Percentiles rank a stretch among this genome's conserved stretches.
phyloP scores from a whole-genome alignment of 129 eudicot species.

The Solidago caesia region DNA sequence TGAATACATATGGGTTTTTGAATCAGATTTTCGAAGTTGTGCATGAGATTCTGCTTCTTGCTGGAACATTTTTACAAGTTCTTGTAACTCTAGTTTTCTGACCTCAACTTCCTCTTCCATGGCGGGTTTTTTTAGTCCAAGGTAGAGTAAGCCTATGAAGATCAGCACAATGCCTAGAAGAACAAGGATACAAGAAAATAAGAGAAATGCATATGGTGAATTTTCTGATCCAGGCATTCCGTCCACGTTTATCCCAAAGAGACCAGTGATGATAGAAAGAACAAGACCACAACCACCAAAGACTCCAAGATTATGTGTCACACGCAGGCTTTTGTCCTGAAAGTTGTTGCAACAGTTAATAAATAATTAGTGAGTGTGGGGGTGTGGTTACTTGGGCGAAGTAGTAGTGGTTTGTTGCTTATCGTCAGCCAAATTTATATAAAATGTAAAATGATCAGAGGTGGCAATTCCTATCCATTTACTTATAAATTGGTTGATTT shows the following conservation, averaged over 20 bases:
- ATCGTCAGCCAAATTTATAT: neutral
- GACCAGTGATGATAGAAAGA: slow-evolving; percentile 54
- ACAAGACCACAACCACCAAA: slow-evolving; percentile 95
- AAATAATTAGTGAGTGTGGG: neutral
- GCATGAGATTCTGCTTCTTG: slow-evolving; percentile 69
- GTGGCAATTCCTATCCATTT: too few relatives aligned
- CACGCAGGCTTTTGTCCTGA: slow-evolving; percentile 79
- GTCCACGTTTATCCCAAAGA: slow-evolving; percentile 71
- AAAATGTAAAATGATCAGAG: neutral
- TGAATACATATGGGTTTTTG: slow-evolving; percentile 14
- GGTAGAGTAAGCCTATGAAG: slow-evolving; percentile 53
- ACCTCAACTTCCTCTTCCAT: slow-evolving; percentile 54
- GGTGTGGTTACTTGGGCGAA: neutral
- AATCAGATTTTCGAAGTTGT: slow-evolving; percentile 50
- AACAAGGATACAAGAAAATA: slow-evolving; percentile 45
- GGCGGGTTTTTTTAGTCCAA: slow-evolving; percentile 55
- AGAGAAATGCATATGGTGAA: slow-evolving; percentile 55
- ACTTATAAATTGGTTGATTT: too few relatives aligned
- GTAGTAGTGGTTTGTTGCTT: neutral
- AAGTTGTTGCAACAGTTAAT: slow-evolving; percentile 2
- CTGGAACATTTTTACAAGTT: slow-evolving; percentile 62
- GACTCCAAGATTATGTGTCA: slow-evolving; percentile 82
- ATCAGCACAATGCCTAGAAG: slow-evolving; percentile 53
- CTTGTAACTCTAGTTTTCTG: slow-evolving; percentile 57
- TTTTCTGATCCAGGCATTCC: slow-evolving; percentile 64